Evolutionary conservation across 2,329 filamentous ascomycete species (phyloP).

Genomic region (Ophiosphaerella herpotricha): DNA sequence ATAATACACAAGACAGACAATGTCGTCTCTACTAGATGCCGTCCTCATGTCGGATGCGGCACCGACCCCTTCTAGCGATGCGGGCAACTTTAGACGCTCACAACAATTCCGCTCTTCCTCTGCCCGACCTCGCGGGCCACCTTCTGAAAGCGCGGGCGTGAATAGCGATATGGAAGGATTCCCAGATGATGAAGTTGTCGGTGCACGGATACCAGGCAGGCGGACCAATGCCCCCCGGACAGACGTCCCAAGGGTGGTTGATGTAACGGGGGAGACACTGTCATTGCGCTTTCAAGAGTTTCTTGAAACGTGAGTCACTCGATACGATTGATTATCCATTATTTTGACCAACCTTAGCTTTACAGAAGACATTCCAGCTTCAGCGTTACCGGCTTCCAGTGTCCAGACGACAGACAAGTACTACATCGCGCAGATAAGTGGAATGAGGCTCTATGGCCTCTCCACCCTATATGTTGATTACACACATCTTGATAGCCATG

Average conservation of each 20-base stretch:
- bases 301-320: slow-evolving; percentile 67
- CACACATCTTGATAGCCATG: slow-evolving; percentile 77
- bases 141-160: slow-evolving; percentile 56
- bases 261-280: slow-evolving; percentile 74
- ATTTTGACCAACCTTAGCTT: slow-evolving; percentile 52
- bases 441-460: slow-evolving; percentile 73
- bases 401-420: slow-evolving; percentile 78
- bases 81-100: slow-evolving; percentile 42
- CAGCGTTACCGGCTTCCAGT: slow-evolving; percentile 68
- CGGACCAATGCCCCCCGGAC: slow-evolving; percentile 52
- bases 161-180: slow-evolving; percentile 63
- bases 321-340: not conserved
- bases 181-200: slow-evolving; percentile 66
- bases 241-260: slow-evolving; percentile 73
- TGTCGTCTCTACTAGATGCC: slow-evolving; percentile 59
- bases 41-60: slow-evolving; percentile 55
- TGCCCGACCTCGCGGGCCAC: slow-evolving; percentile 59
- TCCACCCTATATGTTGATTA: slow-evolving; percentile 88
- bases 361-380: slow-evolving; percentile 69
- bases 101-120: slow-evolving; percentile 55
- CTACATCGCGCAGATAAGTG: slow-evolving; percentile 82
- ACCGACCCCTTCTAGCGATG: slow-evolving; percentile 44
- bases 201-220: slow-evolving; percentile 50
- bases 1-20: slow-evolving; percentile 30
- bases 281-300: slow-evolving; percentile 80